Conservation (phyloP, 2,329 filamentous ascomycete genomes). For the Apiospora aurea region DNA sequence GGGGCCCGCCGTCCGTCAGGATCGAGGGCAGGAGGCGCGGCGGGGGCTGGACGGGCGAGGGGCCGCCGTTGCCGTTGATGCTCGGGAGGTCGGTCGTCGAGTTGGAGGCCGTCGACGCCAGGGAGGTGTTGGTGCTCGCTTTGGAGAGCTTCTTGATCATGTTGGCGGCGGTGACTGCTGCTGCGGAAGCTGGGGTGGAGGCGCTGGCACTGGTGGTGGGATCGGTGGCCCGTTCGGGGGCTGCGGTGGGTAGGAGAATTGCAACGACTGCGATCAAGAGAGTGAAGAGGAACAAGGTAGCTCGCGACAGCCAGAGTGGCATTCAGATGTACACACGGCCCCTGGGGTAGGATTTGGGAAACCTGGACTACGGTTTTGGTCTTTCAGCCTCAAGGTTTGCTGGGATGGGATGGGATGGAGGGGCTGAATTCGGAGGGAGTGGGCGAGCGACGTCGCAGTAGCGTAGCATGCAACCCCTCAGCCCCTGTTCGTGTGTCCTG, state of each 20-base stretch:
- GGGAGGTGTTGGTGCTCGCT: constrained; percentile 37
- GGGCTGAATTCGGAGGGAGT: neutral
- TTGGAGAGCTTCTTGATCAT: constrained; percentile 40
- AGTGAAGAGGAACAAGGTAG: neutral
- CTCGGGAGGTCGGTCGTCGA: constrained; percentile 24
- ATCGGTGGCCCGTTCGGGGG: constrained; percentile 7
- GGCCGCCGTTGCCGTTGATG: constrained; percentile 1
- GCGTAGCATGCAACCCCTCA: no score
- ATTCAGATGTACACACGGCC: neutral
- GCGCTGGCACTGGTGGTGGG: neutral
- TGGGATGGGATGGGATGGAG: constrained; percentile 5
- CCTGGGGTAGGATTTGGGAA: constrained; percentile 2
- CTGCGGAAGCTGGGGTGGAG: neutral
- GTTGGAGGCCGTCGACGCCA: constrained; percentile 34
- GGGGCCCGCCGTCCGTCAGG: constrained; percentile 66
- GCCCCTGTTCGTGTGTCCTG: constrained; percentile 2
- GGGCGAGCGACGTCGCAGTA: neutral
- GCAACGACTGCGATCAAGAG: constrained; percentile 23
- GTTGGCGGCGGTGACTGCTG: neutral
- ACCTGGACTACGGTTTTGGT: neutral
- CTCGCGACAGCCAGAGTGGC: constrained; percentile 8
- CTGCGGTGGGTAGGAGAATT: neutral
- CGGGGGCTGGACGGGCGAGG: constrained; percentile 16
- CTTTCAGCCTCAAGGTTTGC: constrained; percentile 15
- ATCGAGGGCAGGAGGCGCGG: constrained; percentile 45